Evolutionary conservation across 129 eudicot genomes (phyloP).

Genomic region (Kitagawia praeruptora): DNA sequence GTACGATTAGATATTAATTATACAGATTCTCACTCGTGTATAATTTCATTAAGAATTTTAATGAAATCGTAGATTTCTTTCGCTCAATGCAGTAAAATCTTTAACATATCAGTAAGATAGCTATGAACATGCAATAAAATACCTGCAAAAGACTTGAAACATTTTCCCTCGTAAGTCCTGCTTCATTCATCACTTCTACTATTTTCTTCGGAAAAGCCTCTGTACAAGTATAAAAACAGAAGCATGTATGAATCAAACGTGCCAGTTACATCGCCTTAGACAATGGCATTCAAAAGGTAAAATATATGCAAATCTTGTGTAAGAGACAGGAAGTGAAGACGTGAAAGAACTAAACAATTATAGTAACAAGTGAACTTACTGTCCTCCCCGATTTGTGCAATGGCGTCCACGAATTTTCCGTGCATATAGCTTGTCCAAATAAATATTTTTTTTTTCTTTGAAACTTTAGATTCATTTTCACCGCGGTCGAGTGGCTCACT

Average conservation of each 20-base stretch:
- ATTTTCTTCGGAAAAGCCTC: neutral
- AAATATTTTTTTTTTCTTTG: neutral
- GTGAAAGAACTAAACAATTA: neutral
- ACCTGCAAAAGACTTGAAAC: conserved; percentile 2
- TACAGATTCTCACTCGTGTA: neutral
- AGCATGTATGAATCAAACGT: too few species aligned
- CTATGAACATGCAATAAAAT: neutral
- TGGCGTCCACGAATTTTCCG: neutral
- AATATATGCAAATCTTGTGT: too few species aligned
- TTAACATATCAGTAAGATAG: neutral
- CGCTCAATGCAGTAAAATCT: neutral
- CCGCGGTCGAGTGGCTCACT: neutral
- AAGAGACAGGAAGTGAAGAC: too few species aligned
- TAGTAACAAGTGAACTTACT: neutral
- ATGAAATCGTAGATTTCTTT: neutral
- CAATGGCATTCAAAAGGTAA: too few species aligned
- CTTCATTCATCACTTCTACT: neutral
- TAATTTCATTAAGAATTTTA: too few species aligned
- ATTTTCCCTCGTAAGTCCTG: neutral
- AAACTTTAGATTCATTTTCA: neutral
- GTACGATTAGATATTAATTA: neutral
- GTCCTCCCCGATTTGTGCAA: neutral
- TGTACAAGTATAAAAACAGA: neutral
- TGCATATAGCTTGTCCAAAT: neutral
- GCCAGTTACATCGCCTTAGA: neutral